Evolutionary conservation across 2,329 filamentous ascomycete genomes (phyloP).

Genomic region (Pezicula rhizophila): DNA sequence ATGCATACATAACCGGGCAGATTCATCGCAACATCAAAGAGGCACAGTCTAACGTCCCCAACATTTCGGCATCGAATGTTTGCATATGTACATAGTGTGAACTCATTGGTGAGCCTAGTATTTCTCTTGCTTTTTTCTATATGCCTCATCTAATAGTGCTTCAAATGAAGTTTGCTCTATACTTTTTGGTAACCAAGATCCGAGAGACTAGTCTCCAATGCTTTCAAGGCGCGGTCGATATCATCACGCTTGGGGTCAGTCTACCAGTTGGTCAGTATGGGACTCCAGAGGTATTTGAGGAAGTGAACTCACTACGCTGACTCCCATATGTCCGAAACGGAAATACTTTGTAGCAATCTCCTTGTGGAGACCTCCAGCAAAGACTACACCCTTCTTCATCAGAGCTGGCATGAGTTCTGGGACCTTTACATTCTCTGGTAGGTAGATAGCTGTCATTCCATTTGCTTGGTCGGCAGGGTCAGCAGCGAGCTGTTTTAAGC

Average conservation of each 20-base stretch:
- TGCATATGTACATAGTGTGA: not conserved
- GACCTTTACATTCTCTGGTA: constrained; percentile 76
- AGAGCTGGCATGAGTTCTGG: constrained; percentile 81
- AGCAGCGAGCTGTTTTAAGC: constrained; percentile 78
- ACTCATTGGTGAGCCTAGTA: not conserved
- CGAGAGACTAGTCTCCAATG: constrained; percentile 65
- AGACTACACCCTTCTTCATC: constrained; percentile 81
- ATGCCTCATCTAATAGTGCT: not conserved
- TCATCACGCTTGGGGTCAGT: constrained; percentile 74
- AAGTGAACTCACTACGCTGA: constrained; percentile 62
- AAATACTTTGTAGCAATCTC: constrained; percentile 92
- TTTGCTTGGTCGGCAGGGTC: constrained; percentile 90
- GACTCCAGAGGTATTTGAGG: not conserved
- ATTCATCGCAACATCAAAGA: no score
- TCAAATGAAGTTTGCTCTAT: constrained; percentile 9
- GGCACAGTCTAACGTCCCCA: no score
- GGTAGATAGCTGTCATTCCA: constrained; percentile 95
- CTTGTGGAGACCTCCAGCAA: constrained; percentile 93
- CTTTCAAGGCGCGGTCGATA: constrained; percentile 76
- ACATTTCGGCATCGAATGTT: not conserved
- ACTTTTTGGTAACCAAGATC: constrained; percentile 62
- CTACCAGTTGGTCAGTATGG: constrained; percentile 28
- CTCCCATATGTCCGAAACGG: constrained; percentile 95
- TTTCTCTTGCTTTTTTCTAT: constrained; percentile 2
- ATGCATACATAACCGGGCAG: no score